phyloP scores from a whole-genome alignment of 192 early-diverging fungal genomes.

The Kappamyces sp. region DNA sequence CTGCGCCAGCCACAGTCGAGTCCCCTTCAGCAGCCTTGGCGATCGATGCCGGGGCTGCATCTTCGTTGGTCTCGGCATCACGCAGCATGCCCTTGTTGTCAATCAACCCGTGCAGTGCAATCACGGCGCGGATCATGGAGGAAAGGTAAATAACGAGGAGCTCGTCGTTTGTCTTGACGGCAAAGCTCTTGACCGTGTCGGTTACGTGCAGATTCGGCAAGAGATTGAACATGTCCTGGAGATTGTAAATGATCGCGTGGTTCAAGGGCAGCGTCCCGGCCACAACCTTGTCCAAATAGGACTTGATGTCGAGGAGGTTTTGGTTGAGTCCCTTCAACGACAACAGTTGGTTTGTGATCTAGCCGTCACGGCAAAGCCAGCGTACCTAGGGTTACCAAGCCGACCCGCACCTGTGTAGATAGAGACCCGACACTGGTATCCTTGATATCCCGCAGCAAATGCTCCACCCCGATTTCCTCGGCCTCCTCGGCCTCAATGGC shows the following conservation, averaged over 20 bases:
- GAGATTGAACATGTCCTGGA: conserved; percentile 98
- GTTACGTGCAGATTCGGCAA: conserved; percentile 83
- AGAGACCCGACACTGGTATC: conserved; percentile 93
- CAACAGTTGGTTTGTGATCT: conserved; percentile 80
- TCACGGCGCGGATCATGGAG: conserved; percentile 84
- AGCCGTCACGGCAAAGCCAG: no score
- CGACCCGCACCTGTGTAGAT: conserved; percentile 57
- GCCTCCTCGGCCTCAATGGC: conserved; percentile 97
- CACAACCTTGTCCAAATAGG: conserved; percentile 85
- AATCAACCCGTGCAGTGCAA: conserved; percentile 95
- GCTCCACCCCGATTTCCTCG: conserved; percentile 99
- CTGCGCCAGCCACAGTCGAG: neutral
- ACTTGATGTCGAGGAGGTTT: conserved; percentile 78
- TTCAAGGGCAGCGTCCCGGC: conserved; percentile 82
- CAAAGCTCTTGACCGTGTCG: conserved; percentile 75
- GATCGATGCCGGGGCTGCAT: neutral
- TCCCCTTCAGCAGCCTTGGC: conserved; percentile 12
- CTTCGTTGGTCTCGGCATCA: conserved; percentile 54
- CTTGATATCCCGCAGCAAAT: conserved; percentile 96
- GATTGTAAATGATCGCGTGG: conserved; percentile 94
- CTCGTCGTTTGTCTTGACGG: conserved; percentile 93
- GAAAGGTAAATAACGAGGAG: conserved; percentile 90
- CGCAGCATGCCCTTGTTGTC: conserved; percentile 94
- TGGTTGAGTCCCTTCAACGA: conserved; percentile 84
- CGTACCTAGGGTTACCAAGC: no score